These are phyloP conservation scores for Rhododendron henanense DNA, from an alignment of 148 eudicot species.

Conservation along the genomic window DNA sequence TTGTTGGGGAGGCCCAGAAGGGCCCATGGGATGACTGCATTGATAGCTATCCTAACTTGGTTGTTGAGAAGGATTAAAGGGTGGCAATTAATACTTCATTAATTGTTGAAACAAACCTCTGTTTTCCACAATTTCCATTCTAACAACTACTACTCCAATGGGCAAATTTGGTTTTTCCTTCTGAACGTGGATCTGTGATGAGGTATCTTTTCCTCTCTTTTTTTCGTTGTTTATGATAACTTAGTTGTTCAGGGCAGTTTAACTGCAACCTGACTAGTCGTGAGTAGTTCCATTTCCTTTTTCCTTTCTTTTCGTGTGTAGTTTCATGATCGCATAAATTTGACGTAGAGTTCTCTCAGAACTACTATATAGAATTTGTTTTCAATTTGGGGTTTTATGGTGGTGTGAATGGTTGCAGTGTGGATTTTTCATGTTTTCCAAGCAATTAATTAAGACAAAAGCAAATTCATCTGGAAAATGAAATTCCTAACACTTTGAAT, in stretches of 20 bases:
- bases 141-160: neutral
- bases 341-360: too few relatives aligned
- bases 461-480: neutral
- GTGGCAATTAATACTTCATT: neutral
- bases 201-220: neutral
- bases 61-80: neutral
- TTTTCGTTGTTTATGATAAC: neutral
- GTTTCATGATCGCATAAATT: neutral
- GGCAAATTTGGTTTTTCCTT: neutral
- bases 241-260: too few relatives aligned
- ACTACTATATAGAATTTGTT: neutral
- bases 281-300: too few relatives aligned
- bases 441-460: neutral
- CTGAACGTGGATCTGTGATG: neutral
- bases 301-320: neutral
- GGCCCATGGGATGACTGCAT: conserved; percentile 71
- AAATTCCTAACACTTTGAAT: neutral
- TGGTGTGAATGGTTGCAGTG: neutral
- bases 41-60: conserved; percentile 35
- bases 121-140: neutral
- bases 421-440: neutral
- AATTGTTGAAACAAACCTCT: neutral
- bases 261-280: neutral
- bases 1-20: conserved; percentile 49
- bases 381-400: neutral